Base-by-base conservation (phyloP, 768 basidiomycete species). In the Naganishia kalamii region DNA sequence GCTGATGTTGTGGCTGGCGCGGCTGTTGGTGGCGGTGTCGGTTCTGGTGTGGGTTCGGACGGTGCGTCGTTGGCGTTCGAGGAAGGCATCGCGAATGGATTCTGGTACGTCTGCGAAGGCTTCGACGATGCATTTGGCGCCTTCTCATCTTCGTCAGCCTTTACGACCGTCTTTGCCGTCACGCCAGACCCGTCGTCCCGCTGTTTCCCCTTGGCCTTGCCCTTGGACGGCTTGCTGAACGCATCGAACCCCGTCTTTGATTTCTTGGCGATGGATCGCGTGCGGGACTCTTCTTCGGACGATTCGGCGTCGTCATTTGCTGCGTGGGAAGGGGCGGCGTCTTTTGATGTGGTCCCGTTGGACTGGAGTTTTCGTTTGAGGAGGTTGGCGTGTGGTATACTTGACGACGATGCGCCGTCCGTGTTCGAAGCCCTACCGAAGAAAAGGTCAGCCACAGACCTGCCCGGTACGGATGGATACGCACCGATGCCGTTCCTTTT, bases 211-310 rank as follows among this genome's bases (percentile, higher is more conserved):
- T 57, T 57, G n/a, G 35, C 37, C 21, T 57, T 57, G 21, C 54
- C 54, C 54, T 57, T 57, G 23, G 35, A 33, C 8, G 54, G n/a
- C 40, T 57, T 57, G 13, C 54, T 57, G 37, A 57, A 57, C 3
- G 54, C 54, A 23, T 57, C 54, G 25, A 23, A 25, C 8, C 54
- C 54, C 12, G 37, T 23, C 23, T 57, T 57, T 12, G 54, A 37
- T 35, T 57, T 57, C 23, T 57, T 57, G 3, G 21, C 54, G 15
- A 57, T 12, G 1, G 54, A 57, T 40, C 54, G 37, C 8, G 76
- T 74, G 85, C 87, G 11, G 80, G 85, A 67, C 86, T 85, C 33
- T 85, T 85, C 75, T 81, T 85, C 54, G 10, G 37, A 57, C 35
- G 37, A 33, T 8, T 40, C 54, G 21, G 37, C 54, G 11, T 40